Evolutionary conservation across 805 yeast species (phyloP).

Genomic region (Pichia sporocuriosa): DNA sequence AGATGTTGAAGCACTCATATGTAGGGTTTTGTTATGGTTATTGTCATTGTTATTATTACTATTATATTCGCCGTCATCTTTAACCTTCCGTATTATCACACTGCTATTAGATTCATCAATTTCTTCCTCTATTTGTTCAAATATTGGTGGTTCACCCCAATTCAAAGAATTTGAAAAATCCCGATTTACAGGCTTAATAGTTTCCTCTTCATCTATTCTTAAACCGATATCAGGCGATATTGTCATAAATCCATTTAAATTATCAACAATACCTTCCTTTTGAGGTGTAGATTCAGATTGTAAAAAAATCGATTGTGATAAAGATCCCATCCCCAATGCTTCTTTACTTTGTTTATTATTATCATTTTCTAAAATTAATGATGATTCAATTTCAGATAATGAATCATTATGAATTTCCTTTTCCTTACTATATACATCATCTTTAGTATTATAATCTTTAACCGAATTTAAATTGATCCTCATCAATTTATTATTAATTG

Average conservation of each 20-base stretch:
- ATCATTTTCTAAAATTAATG: conserved; percentile 8
- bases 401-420: conserved; percentile 1
- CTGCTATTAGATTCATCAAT: conserved; percentile 7
- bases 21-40: too few species aligned
- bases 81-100: conserved; percentile 3
- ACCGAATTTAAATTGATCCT: conserved; percentile 11
- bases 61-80: not conserved
- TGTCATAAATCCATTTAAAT: not conserved
- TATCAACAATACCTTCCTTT: not conserved
- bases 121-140: not conserved
- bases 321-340: not conserved
- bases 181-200: too few species aligned
- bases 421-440: not conserved
- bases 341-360: not conserved
- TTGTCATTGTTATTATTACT: not conserved
- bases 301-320: conserved; percentile 2
- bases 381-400: conserved; percentile 10
- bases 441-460: not conserved
- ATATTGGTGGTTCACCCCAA: too few species aligned
- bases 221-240: too few species aligned
- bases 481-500: conserved; percentile 15
- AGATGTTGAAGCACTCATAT: too few species aligned
- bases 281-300: conserved; percentile 11
- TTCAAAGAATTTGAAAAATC: too few species aligned
- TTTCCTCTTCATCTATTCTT: too few species aligned